These are phyloP conservation scores for Macrophomina phaseolina DNA, from an alignment of 2,329 filamentous ascomycete species.

Conservation along the genomic window DNA sequence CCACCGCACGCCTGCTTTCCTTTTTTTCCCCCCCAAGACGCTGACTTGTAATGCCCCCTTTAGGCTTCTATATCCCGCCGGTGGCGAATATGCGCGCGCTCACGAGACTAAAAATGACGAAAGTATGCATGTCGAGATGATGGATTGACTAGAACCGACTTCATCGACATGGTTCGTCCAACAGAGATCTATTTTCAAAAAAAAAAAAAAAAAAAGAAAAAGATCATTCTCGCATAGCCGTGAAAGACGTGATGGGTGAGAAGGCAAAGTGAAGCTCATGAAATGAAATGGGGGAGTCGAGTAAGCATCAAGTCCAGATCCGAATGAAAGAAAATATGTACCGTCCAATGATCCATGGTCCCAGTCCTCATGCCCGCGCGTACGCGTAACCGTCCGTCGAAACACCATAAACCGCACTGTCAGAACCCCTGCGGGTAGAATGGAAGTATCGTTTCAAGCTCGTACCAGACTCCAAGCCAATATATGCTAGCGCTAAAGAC, in stretches of 20 bases:
- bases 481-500: conserved; percentile 18
- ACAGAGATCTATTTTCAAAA: not conserved
- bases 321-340: conserved; percentile 8
- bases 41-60: not conserved
- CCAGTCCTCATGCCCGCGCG: conserved; percentile 10
- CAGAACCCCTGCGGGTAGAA: conserved; percentile 5
- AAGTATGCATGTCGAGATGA: not conserved
- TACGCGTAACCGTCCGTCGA: conserved; percentile 8
- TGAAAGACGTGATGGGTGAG: not conserved
- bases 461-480: conserved; percentile 21
- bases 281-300: conserved; percentile 2
- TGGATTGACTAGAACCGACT: not conserved
- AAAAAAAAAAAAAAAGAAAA: not conserved
- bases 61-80: not conserved
- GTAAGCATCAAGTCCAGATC: conserved; percentile 2
- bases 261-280: not conserved
- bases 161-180: not conserved
- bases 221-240: not conserved
- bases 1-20: not conserved
- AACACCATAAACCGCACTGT: not conserved
- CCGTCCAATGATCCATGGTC: conserved; percentile 2
- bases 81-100: conserved; percentile 13
- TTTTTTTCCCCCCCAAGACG: not conserved
- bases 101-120: conserved; percentile 6
- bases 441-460: conserved; percentile 19